Evolutionary conservation across 1,284 basidiomycete species (phyloP).

Genomic region (Malassezia yamatoensis): DNA sequence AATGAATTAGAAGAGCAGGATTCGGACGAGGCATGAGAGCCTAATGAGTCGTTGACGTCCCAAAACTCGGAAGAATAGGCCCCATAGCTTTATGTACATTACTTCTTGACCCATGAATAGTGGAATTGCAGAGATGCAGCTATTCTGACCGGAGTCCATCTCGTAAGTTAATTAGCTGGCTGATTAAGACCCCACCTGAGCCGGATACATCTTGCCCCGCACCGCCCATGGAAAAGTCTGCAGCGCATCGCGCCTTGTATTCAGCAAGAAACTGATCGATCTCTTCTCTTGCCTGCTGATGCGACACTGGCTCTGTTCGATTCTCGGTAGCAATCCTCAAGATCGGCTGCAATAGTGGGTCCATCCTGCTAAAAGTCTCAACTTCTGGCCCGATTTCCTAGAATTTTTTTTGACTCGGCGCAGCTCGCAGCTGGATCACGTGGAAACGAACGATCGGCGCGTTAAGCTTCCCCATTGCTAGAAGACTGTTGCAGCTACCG

Average conservation of each 20-base stretch:
- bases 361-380: conserved; percentile 4
- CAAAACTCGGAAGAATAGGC: no score
- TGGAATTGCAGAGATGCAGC: not conserved
- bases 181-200: conserved; percentile 14
- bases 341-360: conserved; percentile 13
- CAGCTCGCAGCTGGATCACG: no score
- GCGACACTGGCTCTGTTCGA: not conserved
- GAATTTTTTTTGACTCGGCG: no score
- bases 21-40: no score
- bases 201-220: conserved; percentile 7
- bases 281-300: conserved; percentile 1
- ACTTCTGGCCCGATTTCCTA: not conserved
- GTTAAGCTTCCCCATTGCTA: no score
- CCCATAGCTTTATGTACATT: no score
- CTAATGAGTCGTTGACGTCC: no score
- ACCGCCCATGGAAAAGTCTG: not conserved
- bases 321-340: conserved; percentile 3
- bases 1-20: not conserved
- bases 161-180: conserved; percentile 14
- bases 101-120: no score
- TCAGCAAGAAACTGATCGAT: conserved; percentile 8
- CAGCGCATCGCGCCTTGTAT: conserved; percentile 7
- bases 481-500: no score
- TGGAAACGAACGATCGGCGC: no score
- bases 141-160: conserved; percentile 1